These are phyloP conservation scores for Volutella citrinella DNA, from an alignment of 2,329 filamentous ascomycete species.

Conservation along the genomic window DNA sequence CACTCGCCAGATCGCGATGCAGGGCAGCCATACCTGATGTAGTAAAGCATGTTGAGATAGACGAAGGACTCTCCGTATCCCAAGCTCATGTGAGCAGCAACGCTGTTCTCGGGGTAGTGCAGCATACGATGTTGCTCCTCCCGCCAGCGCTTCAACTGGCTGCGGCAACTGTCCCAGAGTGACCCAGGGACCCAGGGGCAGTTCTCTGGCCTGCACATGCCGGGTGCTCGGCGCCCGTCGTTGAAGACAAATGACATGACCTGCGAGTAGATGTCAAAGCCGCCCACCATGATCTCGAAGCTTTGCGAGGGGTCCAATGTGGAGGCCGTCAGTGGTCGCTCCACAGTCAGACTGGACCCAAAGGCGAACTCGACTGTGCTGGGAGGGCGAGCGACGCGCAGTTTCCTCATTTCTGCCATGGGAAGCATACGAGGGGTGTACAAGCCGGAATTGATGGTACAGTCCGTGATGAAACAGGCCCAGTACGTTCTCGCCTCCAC, in stretches of 20 bases:
- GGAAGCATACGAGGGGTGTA: constrained; percentile 37
- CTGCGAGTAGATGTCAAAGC: constrained; percentile 42
- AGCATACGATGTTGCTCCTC: constrained; percentile 31
- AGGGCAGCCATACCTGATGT: constrained; percentile 32
- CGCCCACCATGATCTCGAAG: constrained; percentile 35
- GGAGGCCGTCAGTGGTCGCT: too few species aligned
- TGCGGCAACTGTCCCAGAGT: constrained; percentile 30
- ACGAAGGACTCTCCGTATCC: constrained; percentile 40
- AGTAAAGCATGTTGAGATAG: constrained; percentile 42
- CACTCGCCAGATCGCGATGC: fast-evolving
- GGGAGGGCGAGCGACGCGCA: constrained; percentile 29
- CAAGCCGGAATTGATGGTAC: constrained; percentile 40
- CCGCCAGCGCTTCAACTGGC: constrained; percentile 34
- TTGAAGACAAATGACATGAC: constrained; percentile 41
- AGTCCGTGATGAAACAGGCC: constrained; percentile 45
- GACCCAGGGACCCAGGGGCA: constrained; percentile 38
- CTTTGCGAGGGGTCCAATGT: neutral
- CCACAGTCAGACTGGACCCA: constrained; percentile 19
- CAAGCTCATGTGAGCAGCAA: constrained; percentile 37
- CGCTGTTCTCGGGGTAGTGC: constrained; percentile 34
- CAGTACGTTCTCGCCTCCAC: constrained; percentile 41
- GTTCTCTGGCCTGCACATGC: constrained; percentile 36
- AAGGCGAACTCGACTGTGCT: constrained; percentile 38
- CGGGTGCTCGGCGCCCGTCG: constrained; percentile 38
- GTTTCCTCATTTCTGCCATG: constrained; percentile 32